Conservation (phyloP, 148 eudicot species). For the Salicornia ramosissima region DNA sequence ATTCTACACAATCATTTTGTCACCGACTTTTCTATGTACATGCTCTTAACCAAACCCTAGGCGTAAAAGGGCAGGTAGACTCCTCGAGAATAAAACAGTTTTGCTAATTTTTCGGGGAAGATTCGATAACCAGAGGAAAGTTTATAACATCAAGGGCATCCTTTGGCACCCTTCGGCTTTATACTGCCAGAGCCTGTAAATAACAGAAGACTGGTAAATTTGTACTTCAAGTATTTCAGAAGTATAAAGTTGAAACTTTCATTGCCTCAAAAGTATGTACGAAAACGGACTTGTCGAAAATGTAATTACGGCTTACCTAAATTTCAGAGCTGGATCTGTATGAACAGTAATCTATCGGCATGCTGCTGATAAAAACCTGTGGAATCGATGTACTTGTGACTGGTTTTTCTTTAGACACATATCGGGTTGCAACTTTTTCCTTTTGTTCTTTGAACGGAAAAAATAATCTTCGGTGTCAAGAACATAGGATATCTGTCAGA, state of each 20-base stretch:
- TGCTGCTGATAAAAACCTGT: conserved; percentile 32
- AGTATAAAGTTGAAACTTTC: background rate
- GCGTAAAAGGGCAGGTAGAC: background rate
- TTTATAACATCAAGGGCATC: background rate
- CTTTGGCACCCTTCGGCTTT: conserved; percentile 10
- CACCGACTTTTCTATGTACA: conserved; percentile 27
- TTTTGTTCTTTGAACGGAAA: conserved; percentile 40
- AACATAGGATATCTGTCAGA: conserved; percentile 71
- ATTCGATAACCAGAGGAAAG: background rate
- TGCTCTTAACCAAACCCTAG: conserved; percentile 6
- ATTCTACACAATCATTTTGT: conserved; percentile 6
- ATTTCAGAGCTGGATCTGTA: conserved; percentile 16
- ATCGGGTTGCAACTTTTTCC: conserved; percentile 28
- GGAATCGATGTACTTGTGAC: conserved; percentile 46
- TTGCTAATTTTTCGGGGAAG: background rate
- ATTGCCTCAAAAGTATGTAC: background rate
- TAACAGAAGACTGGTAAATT: background rate
- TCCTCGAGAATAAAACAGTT: background rate
- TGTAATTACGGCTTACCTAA: conserved; percentile 1
- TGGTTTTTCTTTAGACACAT: conserved; percentile 22
- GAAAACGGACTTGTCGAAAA: background rate
- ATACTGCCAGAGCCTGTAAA: conserved; percentile 15
- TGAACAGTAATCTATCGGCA: conserved; percentile 7
- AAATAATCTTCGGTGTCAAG: conserved; percentile 80
- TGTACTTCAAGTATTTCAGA: background rate